Evolutionary conservation across 768 basidiomycete genomes (phyloP).

Genomic region (Russula earlei): DNA sequence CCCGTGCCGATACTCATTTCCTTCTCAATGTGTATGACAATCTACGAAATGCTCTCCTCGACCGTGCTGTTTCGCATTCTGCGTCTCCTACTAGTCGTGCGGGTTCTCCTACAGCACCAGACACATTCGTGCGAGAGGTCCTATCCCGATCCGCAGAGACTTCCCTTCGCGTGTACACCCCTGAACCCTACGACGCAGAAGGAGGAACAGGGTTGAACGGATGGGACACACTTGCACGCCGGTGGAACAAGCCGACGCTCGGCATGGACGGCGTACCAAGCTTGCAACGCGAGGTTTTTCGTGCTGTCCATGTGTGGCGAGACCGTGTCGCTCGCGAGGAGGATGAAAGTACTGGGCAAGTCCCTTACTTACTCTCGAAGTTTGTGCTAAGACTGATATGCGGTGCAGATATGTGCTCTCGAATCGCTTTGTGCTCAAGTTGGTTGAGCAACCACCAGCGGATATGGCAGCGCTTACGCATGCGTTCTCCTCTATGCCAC

Average conservation of each 20-base stretch:
- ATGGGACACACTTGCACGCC: constrained; percentile 69
- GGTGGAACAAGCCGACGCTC: constrained; percentile 68
- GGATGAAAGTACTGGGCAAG: constrained; percentile 77
- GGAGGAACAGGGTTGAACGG: constrained; percentile 58
- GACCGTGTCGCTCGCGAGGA: constrained; percentile 69
- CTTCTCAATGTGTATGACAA: constrained; percentile 88
- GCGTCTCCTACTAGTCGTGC: constrained; percentile 22
- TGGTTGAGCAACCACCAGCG: constrained; percentile 62
- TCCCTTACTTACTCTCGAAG: background rate
- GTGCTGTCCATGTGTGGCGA: constrained; percentile 71
- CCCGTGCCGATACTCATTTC: constrained; percentile 94
- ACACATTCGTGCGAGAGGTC: constrained; percentile 48
- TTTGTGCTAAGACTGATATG: background rate
- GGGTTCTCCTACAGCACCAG: constrained; percentile 11
- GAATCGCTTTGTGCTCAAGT: constrained; percentile 63
- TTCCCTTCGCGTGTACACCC: constrained; percentile 58
- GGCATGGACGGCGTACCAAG: constrained; percentile 30
- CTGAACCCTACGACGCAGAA: constrained; percentile 59
- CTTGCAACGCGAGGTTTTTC: constrained; percentile 56
- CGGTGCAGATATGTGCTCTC: constrained; percentile 55
- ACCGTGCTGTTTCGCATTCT: constrained; percentile 40
- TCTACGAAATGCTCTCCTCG: constrained; percentile 79
- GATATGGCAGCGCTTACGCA: constrained; percentile 54
- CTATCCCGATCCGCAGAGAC: constrained; percentile 71
- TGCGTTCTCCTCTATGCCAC: constrained; percentile 50